Evolutionary conservation across 768 basidiomycete species (phyloP).

Genomic region (Xerocomellus amylosporus): DNA sequence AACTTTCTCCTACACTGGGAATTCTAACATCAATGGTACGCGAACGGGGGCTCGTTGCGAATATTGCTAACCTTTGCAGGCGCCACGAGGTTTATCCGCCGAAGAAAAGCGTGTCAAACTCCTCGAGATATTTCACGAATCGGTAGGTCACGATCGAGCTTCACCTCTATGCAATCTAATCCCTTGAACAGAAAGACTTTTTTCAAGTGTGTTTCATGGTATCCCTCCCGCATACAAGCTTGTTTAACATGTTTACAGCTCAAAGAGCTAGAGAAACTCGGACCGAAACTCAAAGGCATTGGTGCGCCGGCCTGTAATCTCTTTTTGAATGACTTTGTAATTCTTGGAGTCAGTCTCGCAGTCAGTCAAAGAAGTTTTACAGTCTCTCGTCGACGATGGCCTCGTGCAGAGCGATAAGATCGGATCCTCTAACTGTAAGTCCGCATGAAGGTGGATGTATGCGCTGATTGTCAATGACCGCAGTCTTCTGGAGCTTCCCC

Average conservation of each 20-base stretch:
- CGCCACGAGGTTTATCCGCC: constrained; percentile 78
- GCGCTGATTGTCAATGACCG: constrained; percentile 13
- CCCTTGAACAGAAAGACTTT: constrained; percentile 66
- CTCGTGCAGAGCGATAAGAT: constrained; percentile 90
- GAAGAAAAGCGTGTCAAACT: constrained; percentile 90
- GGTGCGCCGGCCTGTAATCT: constrained; percentile 43
- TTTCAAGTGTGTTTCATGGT: constrained; percentile 48
- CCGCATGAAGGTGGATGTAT: constrained; percentile 15
- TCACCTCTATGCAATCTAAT: neutral
- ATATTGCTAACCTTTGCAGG: constrained; percentile 37
- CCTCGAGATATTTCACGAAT: constrained; percentile 92
- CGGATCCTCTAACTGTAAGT: constrained; percentile 88
- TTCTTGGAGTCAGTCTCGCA: constrained; percentile 61
- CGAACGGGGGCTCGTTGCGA: neutral
- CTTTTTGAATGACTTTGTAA: neutral
- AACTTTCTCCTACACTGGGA: neutral
- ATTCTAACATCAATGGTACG: constrained; percentile 19
- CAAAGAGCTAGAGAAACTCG: constrained; percentile 90
- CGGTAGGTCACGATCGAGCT: constrained; percentile 40
- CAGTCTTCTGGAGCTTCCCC: constrained; percentile 96
- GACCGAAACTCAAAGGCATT: constrained; percentile 87
- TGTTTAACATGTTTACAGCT: constrained; percentile 42
- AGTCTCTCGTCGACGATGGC: constrained; percentile 83
- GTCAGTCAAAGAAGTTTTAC: constrained; percentile 87
- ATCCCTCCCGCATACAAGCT: neutral